Base-by-base conservation (phyloP, 768 basidiomycete species). In the Tephrocybe sp. region DNA sequence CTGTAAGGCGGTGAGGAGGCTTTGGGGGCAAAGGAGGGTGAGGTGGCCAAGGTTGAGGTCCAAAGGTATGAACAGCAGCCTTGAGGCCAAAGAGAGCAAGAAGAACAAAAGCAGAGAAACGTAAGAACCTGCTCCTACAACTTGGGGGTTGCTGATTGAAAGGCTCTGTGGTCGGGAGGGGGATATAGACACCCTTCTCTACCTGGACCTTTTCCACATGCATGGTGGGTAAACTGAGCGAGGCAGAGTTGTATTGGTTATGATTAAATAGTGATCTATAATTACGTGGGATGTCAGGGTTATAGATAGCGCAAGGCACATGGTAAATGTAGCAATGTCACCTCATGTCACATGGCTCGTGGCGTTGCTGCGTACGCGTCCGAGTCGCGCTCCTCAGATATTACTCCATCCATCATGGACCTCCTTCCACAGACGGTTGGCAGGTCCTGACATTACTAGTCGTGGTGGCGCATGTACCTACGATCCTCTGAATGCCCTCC, bases 111-210 rank as follows among this genome's bases (percentile, higher is more conserved):
- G 53, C 38, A 26, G 21, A 44, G 30, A 50, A 39, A 42, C 54
- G 55, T 30, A 60, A 34, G 30, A 58, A 52, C 25, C n/a, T 34
- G 23, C 38, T 26, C 54, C 42, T 55, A 20, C 39, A 25, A 18
- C 38, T 42, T 23, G 37, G 21, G 30, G 38, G 17, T 17, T 38
- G 32, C 14, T 32, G 25, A 9, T n/a, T n/a, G n/a, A 11, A 15
- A 43, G 30, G 24, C 15, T 53, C 39, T 4, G 48, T 53, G 10
- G 40, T 48, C 3, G 49, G 54, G 21, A 58, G 47, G 20, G 50
- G 52, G 25, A 55, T 57, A 3, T 50, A 45, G 14, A 39, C 50
- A 20, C 18, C n/a, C 43, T 58, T 62, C 18, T 48, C 53, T 14
- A 45, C 26, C 9, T 4, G 15, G 34, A 25, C 39, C 52, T 59